Evolutionary conservation across 192 early-diverging fungal species (phyloP).

Genomic region (Podochytrium sp.): DNA sequence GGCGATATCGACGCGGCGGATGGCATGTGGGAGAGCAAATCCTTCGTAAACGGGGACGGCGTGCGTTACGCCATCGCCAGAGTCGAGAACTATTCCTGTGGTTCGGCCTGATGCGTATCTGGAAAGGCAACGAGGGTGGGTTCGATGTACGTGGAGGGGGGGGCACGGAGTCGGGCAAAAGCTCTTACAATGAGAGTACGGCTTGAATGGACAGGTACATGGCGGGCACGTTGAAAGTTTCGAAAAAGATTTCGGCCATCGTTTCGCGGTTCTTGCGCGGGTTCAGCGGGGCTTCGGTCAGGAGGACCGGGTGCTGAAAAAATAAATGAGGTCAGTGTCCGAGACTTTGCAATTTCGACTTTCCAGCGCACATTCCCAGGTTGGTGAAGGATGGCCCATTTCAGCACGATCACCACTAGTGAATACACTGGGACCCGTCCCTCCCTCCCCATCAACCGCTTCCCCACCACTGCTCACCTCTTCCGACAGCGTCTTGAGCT

Average conservation of each 20-base stretch:
- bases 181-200: constrained; percentile 86
- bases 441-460: too few relatives aligned
- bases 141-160: background rate
- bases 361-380: background rate
- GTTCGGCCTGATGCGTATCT: constrained; percentile 96
- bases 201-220: constrained; percentile 97
- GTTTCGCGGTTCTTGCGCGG: constrained; percentile 90
- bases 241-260: constrained; percentile 96
- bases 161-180: background rate
- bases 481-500: constrained; percentile 92
- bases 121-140: background rate
- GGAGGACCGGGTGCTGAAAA: constrained; percentile 87
- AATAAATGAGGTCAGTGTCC: background rate
- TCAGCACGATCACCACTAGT: background rate
- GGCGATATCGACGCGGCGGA: constrained; percentile 91
- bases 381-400: background rate
- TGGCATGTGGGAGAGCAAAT: constrained; percentile 93
- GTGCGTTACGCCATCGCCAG: constrained; percentile 96
- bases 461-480: too few relatives aligned
- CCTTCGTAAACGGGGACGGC: constrained; percentile 95
- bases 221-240: constrained; percentile 98
- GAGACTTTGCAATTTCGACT: background rate
- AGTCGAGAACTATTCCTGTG: constrained; percentile 94
- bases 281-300: constrained; percentile 97
- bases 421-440: too few relatives aligned